phyloP scores from a whole-genome alignment of 2,329 filamentous ascomycete genomes.

The Aaosphaeria pasadenensis region DNA sequence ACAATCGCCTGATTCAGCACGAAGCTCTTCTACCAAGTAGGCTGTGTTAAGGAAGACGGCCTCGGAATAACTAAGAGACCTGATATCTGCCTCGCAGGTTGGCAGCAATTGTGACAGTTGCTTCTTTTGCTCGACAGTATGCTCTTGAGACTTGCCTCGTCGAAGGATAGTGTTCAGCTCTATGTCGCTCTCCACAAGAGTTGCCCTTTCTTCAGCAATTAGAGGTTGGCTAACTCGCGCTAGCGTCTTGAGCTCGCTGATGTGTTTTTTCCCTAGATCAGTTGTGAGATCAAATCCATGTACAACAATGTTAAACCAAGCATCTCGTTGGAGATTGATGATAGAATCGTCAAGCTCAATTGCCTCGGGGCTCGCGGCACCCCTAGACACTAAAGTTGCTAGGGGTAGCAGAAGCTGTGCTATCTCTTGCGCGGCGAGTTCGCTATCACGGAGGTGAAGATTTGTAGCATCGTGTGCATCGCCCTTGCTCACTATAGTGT shows the following conservation, averaged over 20 bases:
- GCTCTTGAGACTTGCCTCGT: conserved; percentile 76
- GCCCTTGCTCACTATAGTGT: conserved; percentile 85
- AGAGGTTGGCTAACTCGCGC: conserved; percentile 84
- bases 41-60: conserved; percentile 89
- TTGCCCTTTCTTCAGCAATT: conserved; percentile 82
- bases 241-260: conserved; percentile 76
- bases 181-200: conserved; percentile 92
- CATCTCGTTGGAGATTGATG: conserved; percentile 75
- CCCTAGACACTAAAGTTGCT: conserved; percentile 72
- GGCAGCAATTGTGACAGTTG: conserved; percentile 72
- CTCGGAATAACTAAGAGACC: conserved; percentile 80
- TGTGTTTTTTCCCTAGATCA: conserved; percentile 67
- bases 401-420: conserved; percentile 82
- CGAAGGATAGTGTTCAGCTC: conserved; percentile 92
- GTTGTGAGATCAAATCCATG: conserved; percentile 83
- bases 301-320: conserved; percentile 97
- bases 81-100: conserved; percentile 73
- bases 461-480: conserved; percentile 72
- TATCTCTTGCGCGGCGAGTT: conserved; percentile 83
- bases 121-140: conserved; percentile 77
- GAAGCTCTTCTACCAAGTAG: conserved; percentile 82
- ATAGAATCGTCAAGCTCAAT: conserved; percentile 46
- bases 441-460: conserved; percentile 72
- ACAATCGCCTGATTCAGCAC: conserved; percentile 84
- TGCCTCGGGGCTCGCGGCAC: conserved; percentile 58